phyloP scores from a whole-genome alignment of 2,329 filamentous ascomycete genomes.

The Penicillium brevicompactum region DNA sequence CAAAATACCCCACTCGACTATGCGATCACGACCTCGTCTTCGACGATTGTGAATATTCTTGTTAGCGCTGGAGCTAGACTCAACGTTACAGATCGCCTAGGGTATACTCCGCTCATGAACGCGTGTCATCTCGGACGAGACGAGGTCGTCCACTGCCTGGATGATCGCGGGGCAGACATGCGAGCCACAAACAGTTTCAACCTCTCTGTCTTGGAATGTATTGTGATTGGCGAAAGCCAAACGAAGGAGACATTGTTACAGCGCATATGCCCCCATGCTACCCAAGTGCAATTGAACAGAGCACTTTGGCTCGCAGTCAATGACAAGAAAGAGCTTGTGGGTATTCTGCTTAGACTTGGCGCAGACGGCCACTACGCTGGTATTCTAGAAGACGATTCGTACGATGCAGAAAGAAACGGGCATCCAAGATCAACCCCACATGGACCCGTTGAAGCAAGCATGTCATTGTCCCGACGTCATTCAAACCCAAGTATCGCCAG shows the following conservation, averaged over 20 bases:
- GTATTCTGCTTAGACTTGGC: neutral
- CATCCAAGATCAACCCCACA: neutral
- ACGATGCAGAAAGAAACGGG: neutral
- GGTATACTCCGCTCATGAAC: neutral
- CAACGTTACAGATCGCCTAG: neutral
- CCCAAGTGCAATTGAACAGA: neutral
- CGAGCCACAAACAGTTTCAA: neutral
- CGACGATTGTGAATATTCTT: neutral
- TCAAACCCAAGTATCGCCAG: neutral
- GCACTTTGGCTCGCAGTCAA: neutral
- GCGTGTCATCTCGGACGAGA: no score
- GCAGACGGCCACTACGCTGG: neutral
- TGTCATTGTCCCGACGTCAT: neutral
- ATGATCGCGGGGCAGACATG: neutral
- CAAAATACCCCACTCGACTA: slow-evolving; percentile 1
- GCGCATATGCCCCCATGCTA: neutral
- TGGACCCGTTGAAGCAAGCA: neutral
- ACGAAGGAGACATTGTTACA: neutral
- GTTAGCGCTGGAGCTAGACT: neutral
- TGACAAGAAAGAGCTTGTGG: neutral
- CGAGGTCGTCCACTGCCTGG: neutral
- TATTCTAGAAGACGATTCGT: neutral
- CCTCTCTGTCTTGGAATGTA: neutral
- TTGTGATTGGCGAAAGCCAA: neutral
- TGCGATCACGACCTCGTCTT: neutral